Evolutionary conservation across 1,284 basidiomycete species (phyloP), one percentile per base, ranked within the genome.

Genomic region (Ceratobasidium sp.): DNA sequence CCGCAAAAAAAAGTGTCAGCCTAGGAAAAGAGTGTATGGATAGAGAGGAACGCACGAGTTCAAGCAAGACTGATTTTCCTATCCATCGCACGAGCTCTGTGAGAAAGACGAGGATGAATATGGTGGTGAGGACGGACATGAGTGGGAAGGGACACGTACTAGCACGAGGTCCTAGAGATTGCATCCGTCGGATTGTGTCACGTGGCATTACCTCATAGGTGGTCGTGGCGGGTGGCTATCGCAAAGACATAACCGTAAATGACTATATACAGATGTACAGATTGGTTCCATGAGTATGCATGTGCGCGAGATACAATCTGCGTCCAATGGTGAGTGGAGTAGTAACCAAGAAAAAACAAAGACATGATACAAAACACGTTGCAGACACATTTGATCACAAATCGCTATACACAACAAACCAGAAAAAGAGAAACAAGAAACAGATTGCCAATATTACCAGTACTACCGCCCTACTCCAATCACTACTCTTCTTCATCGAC

Each of bases 11-110:
- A 52, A 52, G n/a, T 62, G 29, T 52, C 25, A 44, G 54, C 65
- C 61, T 17, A 32, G 15, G 44, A 25, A 32, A 51, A 57, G 9
- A 29, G 25, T 17, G 57, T 17, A 34, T 6, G 57, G 44, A 13
- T 40, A 77, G 19, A 49, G 46, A 49, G 46, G 78, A 59, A 88
- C 93, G 80, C 80, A 96, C 95, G 77, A 91, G 83, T 76, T 94
- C 92, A 77, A 93, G 88, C 19, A 98, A 87, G 29, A 94, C 91
- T 22, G 92, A 89, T 82, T 95, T 90, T 69, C 96, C 96, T 76
- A 97, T 89, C 95, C 95, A 97, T 75, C 91, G 89, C 78, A 97
- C 88, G 79, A 95, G 85, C 82, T 96, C 92, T 7, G 93, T 92
- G 77, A 94, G 80, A 80, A 97, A 90, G 40, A 95, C 93, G 77